Conservation (phyloP, 805 yeast species). For the Cyberlindnera nakhonratchasimensis region DNA sequence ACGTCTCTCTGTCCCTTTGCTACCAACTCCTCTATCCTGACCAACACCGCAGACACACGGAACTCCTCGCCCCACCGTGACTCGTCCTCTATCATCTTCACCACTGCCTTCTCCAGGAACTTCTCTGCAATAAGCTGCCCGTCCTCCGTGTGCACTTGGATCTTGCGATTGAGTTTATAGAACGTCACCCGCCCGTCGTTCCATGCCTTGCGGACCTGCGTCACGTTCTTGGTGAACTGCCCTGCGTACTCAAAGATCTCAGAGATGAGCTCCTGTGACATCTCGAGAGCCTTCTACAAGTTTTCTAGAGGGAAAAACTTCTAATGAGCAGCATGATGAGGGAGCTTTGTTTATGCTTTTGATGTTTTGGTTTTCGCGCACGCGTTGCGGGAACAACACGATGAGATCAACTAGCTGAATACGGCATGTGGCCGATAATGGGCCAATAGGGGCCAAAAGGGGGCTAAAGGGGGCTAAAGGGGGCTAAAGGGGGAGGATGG, state of each 20-base stretch:
- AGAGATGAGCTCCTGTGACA: slow-evolving; percentile 25
- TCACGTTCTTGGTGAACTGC: slow-evolving; percentile 21
- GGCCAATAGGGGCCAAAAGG: too few species aligned
- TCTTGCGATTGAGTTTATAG: slow-evolving; percentile 24
- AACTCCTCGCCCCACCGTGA: slow-evolving; percentile 17
- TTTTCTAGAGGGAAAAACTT: too few species aligned
- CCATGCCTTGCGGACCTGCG: slow-evolving; percentile 26
- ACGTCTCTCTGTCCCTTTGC: slow-evolving; percentile 19
- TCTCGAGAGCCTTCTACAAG: not conserved
- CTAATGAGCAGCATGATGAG: too few species aligned
- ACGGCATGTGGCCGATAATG: too few species aligned
- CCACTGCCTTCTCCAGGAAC: slow-evolving; percentile 15
- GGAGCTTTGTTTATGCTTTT: too few species aligned
- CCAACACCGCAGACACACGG: slow-evolving; percentile 18
- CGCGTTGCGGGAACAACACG: too few species aligned
- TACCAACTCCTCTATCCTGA: slow-evolving; percentile 15
- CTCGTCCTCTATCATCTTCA: slow-evolving; percentile 6
- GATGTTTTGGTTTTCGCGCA: slow-evolving; percentile 1
- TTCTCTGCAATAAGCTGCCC: slow-evolving; percentile 17
- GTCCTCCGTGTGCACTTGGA: slow-evolving; percentile 18
- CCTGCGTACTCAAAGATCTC: slow-evolving; percentile 22
- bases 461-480: not conserved
- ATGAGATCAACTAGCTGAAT: too few species aligned
- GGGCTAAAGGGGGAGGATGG: too few species aligned
- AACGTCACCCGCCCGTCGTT: slow-evolving; percentile 23